Base-by-base conservation (phyloP, 2,329 filamentous ascomycete genomes). In the Fusarium protoensiforme region DNA sequence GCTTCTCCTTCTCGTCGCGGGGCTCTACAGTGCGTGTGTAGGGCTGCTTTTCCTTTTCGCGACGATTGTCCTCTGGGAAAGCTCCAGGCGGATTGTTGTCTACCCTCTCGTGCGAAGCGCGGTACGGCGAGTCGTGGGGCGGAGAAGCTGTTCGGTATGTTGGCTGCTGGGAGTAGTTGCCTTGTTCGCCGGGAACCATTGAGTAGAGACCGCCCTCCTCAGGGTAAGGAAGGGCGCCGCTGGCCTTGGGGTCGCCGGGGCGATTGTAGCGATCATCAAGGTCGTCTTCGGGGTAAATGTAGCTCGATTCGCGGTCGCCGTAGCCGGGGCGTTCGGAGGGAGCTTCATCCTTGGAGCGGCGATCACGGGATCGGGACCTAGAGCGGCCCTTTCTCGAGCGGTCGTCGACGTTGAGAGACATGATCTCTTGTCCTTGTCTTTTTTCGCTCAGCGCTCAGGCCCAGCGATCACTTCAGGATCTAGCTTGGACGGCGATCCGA, bases 331-430 rank as follows among this genome's bases (percentile, higher is more conserved):
- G 75, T 27, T 80, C 79, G 60, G 78, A 78, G 64, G 79, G 78
- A 8, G 74, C 67, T 14, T 81, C 78, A 38, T 80, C 79, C 56
- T 70, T 78, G n/a, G 78, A 71, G 53, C 81, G 81, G 33, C 78
- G 77, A 65, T 81, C 80, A 68, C 81, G 79, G 81, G 85, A 77
- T 79, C 83, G 54, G 81, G 88, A 89, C 61, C 84, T 83, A 60
- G 87, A 86, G 61, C 87, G 86, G 57, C 82, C 84, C 62, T 85
- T 84, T 53, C 83, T 83, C 57, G 81, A 80, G 66, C 79, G 78
- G 64, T 85, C 84, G 67, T 86, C 85, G 61, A 88, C 84, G 64
- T 84, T 82, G 51, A 89, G 82, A 74, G 88, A 89, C 88, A 90
- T 90, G 76, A 67, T 75, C 61, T 63, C 43, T 35, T 41, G 35